Base-by-base conservation (phyloP, 163 green algal species). In the Volvox carteri region DNA sequence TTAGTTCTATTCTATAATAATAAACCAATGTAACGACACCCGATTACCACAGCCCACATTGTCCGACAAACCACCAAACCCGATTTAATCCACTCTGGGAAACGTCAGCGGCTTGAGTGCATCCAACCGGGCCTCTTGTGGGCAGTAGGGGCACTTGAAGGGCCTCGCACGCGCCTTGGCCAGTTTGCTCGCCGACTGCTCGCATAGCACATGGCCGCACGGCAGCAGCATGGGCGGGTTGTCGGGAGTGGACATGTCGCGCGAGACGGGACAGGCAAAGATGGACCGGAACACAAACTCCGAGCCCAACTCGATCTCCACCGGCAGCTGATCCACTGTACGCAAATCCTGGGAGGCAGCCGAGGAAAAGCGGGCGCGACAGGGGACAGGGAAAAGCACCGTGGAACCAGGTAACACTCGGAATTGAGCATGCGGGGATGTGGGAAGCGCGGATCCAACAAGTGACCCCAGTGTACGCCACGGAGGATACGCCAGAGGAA, bases 141-240 rank as follows among this genome's bases (percentile, higher is more conserved):
- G 97, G 94, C 97, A 99, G 90, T 99, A 99, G 0, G 97, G 97
- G 93, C 97, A 99, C 93, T 99, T 99, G 94, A 99, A 99, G 35
- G 91, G 42, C 12, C 97, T 92, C 18, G 72, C 93, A 62, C 89
- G 77, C n/a, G 86, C 92, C 88, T 98, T 98, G 11, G 96, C 96
- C 42, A 99, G 96, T 83, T 96, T 97, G 1, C 90, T 23, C 12
- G 98, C 95, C 46, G 84, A 95, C 58, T 96, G 90, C 84, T 97
- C 94, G 90, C 93, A 97, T 81, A 99, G 94, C 85, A 98, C 97
- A 86, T 99, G 97, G n/a, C 97, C 97, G 87, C 97, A 99, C 5
- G 97, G 97, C 88, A 99, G 93, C 92, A 98, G 90, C 93, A 98
- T 96, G 19, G 97, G 98, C 39, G 98, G 97, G 93, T 99, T 99